Conservation (phyloP, 371 early-diverging fungal genomes). For the Nematocida ironsii region DNA sequence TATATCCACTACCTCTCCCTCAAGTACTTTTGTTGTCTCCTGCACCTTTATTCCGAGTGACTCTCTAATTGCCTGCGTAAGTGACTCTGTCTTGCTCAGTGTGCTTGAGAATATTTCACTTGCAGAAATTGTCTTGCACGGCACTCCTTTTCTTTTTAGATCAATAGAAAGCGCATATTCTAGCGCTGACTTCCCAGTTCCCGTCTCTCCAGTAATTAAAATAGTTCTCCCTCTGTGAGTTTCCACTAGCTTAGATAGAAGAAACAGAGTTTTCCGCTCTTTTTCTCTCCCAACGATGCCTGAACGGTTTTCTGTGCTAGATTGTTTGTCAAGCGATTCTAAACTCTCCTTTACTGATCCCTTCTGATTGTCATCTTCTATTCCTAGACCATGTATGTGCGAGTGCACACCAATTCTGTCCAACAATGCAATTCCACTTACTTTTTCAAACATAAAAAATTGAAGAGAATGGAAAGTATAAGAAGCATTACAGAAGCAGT, state of each 20-base stretch:
- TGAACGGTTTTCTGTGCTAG: background rate
- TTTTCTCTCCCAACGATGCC: slow-evolving; percentile 92
- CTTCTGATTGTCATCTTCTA: slow-evolving; percentile 78
- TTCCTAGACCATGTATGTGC: slow-evolving; percentile 80
- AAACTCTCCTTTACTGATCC: slow-evolving; percentile 66
- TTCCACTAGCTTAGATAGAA: slow-evolving; percentile 72
- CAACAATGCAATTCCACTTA: slow-evolving; percentile 20
- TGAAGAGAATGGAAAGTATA: slow-evolving; percentile 23
- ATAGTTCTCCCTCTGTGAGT: slow-evolving; percentile 81
- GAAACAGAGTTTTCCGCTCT: slow-evolving; percentile 88
- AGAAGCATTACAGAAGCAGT: background rate
- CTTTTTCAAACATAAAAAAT: slow-evolving; percentile 57
- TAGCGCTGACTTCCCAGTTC: slow-evolving; percentile 77
- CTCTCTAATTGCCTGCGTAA: slow-evolving; percentile 91
- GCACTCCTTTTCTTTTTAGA: slow-evolving; percentile 79
- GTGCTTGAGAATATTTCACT: slow-evolving; percentile 93
- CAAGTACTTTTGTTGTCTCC: slow-evolving; percentile 91
- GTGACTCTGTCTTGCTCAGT: slow-evolving; percentile 92
- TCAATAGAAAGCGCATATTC: slow-evolving; percentile 83
- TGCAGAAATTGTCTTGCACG: slow-evolving; percentile 87
- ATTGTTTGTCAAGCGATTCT: background rate
- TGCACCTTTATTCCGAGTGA: slow-evolving; percentile 92
- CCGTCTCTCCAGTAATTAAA: slow-evolving; percentile 89
- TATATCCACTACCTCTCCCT: slow-evolving; percentile 97
- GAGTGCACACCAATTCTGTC: slow-evolving; percentile 80